Evolutionary conservation across 2,329 filamentous ascomycete genomes (phyloP), one percentile per base, ranked within the genome.

Genomic region (Emmonsia crescens): DNA sequence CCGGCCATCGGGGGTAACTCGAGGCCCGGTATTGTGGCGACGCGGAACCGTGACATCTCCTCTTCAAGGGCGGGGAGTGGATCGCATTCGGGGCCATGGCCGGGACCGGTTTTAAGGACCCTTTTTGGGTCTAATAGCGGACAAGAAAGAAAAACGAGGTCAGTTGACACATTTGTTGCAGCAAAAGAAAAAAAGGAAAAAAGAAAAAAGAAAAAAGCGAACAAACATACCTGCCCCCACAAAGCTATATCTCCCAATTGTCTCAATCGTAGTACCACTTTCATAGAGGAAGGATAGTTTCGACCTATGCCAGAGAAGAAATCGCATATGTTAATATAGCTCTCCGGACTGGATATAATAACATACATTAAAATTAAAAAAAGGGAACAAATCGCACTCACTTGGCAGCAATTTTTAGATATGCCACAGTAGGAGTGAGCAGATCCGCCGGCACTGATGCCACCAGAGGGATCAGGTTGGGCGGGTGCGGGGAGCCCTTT

Each of bases 261-360:
- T 91, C 76, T 97, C 93, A 33, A 91, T 93, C 19, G 85, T 88
- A 27, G 92, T 91, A 31, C 93, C 94, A 70, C 91, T 96, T 77
- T 99, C 94, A 75, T 96, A 96, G 56, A 99, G 84, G 74, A 96
- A 97, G 3, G 93, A 96, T 70, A 90, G 86, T 67, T 89, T 86
- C 57, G 89, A 89, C 67, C 75, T 77, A 64, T 57, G 19, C 49
- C 31, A 8, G 14, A 51, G n/a, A 38, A 42, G 29, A 8, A 21
- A 49, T 51, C 19, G 27, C 19, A 59, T 29, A 27, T 14, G 24
- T 52, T 40, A 59, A 31, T 42, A 2, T 19, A 24, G 57, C 4
- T 29, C 24, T n/a, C 58, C 19, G 14, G 33, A 57, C 9, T 27
- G n/a, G 51, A 9, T 44, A 49, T 52, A 57, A 57, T n/a, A n/a